Evolutionary conservation across 2,329 filamentous ascomycete species (phyloP).

Genomic region (Aspergillus flavus): DNA sequence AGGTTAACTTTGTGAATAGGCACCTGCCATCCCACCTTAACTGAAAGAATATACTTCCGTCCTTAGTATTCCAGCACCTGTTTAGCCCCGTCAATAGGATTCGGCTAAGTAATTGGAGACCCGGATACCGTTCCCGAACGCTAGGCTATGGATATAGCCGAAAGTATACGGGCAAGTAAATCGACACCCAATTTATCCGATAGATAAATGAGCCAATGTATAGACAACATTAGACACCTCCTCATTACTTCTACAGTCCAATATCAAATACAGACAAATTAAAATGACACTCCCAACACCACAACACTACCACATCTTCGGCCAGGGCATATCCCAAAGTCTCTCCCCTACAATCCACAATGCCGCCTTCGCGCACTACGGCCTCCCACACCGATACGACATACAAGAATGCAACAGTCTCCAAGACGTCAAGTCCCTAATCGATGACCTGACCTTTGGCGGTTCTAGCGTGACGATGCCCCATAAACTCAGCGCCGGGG

Average conservation of each 20-base stretch:
- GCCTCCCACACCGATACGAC: constrained; percentile 14
- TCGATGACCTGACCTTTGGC: background rate
- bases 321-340: constrained; percentile 19
- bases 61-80: no score
- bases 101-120: no score
- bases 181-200: background rate
- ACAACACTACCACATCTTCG: constrained; percentile 17
- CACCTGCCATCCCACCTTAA: background rate
- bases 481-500: background rate
- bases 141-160: background rate
- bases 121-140: background rate
- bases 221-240: background rate
- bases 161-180: background rate
- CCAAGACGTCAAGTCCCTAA: background rate
- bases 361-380: constrained; percentile 17
- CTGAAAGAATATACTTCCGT: background rate
- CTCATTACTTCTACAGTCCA: background rate
- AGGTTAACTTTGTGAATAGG: background rate
- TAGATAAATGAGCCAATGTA: background rate
- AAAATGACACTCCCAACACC: background rate
- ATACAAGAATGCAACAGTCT: background rate
- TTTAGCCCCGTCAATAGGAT: no score
- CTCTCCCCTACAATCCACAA: constrained; percentile 26
- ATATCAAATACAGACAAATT: no score
- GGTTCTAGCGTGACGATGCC: background rate